Base-by-base conservation (phyloP, 768 basidiomycete species). In the Trametes gibbosa region DNA sequence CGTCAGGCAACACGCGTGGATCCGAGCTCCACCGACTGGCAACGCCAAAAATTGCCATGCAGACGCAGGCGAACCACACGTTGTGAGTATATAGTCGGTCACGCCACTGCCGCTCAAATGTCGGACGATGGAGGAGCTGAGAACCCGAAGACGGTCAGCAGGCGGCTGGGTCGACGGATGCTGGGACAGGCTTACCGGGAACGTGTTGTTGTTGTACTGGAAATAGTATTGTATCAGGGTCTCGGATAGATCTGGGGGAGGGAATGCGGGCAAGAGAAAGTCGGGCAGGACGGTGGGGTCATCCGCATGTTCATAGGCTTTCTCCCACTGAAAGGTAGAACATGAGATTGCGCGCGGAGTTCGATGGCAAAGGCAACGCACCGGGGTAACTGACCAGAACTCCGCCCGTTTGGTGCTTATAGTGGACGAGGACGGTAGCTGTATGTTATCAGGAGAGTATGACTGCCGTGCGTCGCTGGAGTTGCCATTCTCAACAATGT, bases 191-290 rank as follows among this genome's bases (percentile, higher is more conserved):
- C 53, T n/a, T 50, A 58, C 61, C 7, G 90, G 90, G 54, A 84
- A 77, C 35, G 82, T 75, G 27, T 69, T 66, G 66, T 92, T 89
- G 50, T 79, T 70, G 58, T 85, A 76, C 2, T 72, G 63, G 65
- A 96, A 96, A 69, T 84, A 94, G 27, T 86, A 74, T 39, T 82
- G 74, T 63, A 95, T 82, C 29, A 97, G 77, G 17, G 64, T 68
- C 27, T 72, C 66, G 8, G 80, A 80, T 17, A 93, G 81, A 58
- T 87, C 85, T 16, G 72, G 66, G 0, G 89, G 82, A 39, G 92
- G 93, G 48, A 89, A 86, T 2, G 67, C 75, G 70, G 41, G 69
- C 62, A 16, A 80, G 64, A 59, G 77, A 69, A 43, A 67, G 62
- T 55, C 53, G 7, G 63, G 65, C 16, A 63, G 35, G 6, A 46